Percentiles rank a stretch among this genome's conserved stretches.
These are phyloP conservation scores for Aspergillus pseudonomiae DNA, from an alignment of 2,329 filamentous ascomycete genomes.

Conservation along the genomic window DNA sequence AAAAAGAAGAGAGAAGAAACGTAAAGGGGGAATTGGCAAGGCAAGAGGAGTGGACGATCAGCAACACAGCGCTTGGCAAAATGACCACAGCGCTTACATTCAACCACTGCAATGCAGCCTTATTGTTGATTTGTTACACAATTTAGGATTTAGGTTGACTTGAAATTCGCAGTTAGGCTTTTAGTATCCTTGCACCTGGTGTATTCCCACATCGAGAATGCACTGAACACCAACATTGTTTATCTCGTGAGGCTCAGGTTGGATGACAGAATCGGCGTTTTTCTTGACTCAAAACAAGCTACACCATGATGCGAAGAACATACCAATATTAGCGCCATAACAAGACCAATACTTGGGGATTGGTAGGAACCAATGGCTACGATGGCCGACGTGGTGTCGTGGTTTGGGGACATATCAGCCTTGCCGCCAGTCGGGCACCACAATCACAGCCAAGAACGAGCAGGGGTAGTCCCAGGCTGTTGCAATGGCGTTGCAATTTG, in stretches of 20 bases:
- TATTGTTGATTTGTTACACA: background rate
- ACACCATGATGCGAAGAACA: background rate
- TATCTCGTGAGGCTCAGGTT: background rate
- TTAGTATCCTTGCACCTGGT: background rate
- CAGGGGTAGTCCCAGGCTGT: background rate
- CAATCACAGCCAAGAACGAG: background rate
- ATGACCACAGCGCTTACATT: background rate
- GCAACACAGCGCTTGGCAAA: background rate
- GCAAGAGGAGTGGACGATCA: no score
- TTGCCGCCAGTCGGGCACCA: background rate
- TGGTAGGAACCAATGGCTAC: background rate
- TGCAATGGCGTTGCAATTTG: background rate
- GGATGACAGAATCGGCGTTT: background rate
- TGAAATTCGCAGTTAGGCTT: background rate
- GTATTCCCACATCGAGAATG: background rate
- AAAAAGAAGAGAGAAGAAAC: no score
- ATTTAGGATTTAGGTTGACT: background rate
- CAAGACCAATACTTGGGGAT: background rate
- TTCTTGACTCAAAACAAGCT: background rate
- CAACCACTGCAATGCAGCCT: background rate
- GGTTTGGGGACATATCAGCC: background rate
- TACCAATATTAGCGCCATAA: background rate
- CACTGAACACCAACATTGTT: background rate
- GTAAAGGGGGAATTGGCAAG: no score
- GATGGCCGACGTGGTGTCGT: background rate